A percentile compares a stretch with the other conserved stretches of the same genome.
phyloP scores from a whole-genome alignment of 257 asterid species.

The Fraxinus americana region DNA sequence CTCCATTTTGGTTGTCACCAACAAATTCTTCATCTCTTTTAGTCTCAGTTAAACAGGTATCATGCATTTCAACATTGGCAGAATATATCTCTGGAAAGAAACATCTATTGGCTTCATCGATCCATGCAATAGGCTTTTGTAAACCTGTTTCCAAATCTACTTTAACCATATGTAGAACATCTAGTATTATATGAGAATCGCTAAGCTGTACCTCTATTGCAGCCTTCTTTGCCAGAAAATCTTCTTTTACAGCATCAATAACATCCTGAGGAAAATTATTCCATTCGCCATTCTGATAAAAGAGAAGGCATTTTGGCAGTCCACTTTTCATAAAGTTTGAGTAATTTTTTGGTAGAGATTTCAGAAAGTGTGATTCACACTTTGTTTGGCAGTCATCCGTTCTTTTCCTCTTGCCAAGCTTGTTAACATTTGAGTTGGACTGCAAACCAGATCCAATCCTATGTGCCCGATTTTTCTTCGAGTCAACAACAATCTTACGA shows the following conservation, averaged over 20 bases:
- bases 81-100: constrained; percentile 30
- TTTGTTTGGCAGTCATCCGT: constrained; percentile 10
- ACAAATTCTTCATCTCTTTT: constrained; percentile 2
- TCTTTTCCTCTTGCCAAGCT: constrained; percentile 32
- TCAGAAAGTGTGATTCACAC: constrained; percentile 16
- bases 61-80: neutral
- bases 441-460: constrained; percentile 5
- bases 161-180: constrained; percentile 29
- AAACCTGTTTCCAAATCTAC: constrained; percentile 32
- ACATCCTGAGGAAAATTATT: constrained; percentile 29
- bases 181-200: constrained; percentile 24
- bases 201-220: constrained; percentile 28
- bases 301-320: constrained; percentile 29
- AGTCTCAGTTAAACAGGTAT: neutral
- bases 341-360: constrained; percentile 24
- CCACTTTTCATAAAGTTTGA: constrained; percentile 31
- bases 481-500: constrained; percentile 18
- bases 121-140: constrained; percentile 38
- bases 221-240: constrained; percentile 31
- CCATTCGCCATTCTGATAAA: constrained; percentile 34
- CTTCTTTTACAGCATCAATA: constrained; percentile 25
- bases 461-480: constrained; percentile 10
- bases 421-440: constrained; percentile 16
- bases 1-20: constrained; percentile 17
- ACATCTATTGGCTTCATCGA: constrained; percentile 38